phyloP scores from a whole-genome alignment of 2,329 filamentous ascomycete genomes.

The Hortaea werneckii region DNA sequence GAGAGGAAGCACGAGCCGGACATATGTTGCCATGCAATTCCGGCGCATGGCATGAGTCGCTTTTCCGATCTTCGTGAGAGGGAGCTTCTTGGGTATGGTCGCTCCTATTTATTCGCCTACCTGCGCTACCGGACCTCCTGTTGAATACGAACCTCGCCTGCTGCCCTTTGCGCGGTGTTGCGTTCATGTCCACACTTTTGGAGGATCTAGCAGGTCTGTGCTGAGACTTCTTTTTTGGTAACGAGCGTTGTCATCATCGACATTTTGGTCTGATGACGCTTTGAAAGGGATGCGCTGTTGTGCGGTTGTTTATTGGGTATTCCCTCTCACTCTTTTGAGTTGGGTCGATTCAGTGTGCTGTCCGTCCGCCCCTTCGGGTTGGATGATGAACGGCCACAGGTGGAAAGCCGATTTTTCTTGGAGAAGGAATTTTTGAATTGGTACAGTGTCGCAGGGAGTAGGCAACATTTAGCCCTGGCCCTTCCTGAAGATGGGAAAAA shows the following conservation, averaged over 20 bases:
- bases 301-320: slow-evolving; percentile 22
- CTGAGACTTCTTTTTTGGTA: slow-evolving; percentile 8
- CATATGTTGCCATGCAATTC: slow-evolving; percentile 23
- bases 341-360: slow-evolving; percentile 20
- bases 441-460: neutral
- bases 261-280: slow-evolving; percentile 1
- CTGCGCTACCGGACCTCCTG: slow-evolving; percentile 13
- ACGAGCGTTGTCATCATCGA: slow-evolving; percentile 11
- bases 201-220: slow-evolving; percentile 5
- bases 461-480: slow-evolving; percentile 1
- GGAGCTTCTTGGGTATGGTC: slow-evolving; percentile 24
- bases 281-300: slow-evolving; percentile 21
- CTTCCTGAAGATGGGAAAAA: neutral
- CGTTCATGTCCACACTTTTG: slow-evolving; percentile 1
- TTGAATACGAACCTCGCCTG: slow-evolving; percentile 9
- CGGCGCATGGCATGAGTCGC: slow-evolving; percentile 23
- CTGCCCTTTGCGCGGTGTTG: slow-evolving; percentile 9
- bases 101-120: slow-evolving; percentile 21
- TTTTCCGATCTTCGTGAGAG: slow-evolving; percentile 22
- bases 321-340: slow-evolving; percentile 25
- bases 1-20: slow-evolving; percentile 21
- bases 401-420: neutral
- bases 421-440: neutral
- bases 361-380: slow-evolving; percentile 1
- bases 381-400: neutral